Percentiles rank a stretch among this genome's conserved stretches.
Conservation (phyloP, 2,329 filamentous ascomycete genomes). For the Davidsoniella australis region DNA sequence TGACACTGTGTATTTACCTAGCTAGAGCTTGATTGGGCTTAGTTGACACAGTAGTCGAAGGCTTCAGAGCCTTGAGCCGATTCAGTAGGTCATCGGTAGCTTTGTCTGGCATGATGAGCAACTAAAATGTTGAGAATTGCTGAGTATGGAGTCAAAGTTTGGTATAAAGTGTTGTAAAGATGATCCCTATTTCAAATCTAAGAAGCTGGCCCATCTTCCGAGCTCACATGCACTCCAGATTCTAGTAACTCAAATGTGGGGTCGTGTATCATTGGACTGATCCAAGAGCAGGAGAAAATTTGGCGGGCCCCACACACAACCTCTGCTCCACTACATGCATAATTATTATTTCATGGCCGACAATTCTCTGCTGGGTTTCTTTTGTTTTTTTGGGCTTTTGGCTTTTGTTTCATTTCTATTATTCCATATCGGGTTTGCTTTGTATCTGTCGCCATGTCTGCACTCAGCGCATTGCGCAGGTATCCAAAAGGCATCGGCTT, state of each 20-base stretch:
- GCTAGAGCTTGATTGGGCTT: too few species aligned
- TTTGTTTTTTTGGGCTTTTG: background rate
- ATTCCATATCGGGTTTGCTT: background rate
- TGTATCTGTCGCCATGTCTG: background rate
- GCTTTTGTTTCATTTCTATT: background rate
- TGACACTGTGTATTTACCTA: background rate
- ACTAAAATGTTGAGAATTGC: background rate
- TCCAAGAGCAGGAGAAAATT: background rate
- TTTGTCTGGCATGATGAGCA: conserved; percentile 2
- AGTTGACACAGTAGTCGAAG: conserved; percentile 19
- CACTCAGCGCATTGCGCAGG: background rate
- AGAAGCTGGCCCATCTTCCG: background rate
- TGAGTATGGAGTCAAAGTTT: background rate
- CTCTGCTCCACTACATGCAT: background rate
- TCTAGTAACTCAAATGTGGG: conserved; percentile 2
- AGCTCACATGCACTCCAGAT: background rate
- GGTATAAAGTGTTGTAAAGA: background rate
- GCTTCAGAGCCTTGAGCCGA: conserved; percentile 35
- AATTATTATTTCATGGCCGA: too few species aligned
- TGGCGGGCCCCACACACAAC: background rate
- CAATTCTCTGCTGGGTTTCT: too few species aligned
- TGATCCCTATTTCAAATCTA: background rate
- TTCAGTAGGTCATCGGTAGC: conserved; percentile 23
- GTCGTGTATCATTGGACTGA: background rate
- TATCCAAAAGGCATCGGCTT: background rate